These are phyloP conservation scores for Podospora anserina DNA, from an alignment of 495 filamentous ascomycete genomes.

Conservation along the genomic window DNA sequence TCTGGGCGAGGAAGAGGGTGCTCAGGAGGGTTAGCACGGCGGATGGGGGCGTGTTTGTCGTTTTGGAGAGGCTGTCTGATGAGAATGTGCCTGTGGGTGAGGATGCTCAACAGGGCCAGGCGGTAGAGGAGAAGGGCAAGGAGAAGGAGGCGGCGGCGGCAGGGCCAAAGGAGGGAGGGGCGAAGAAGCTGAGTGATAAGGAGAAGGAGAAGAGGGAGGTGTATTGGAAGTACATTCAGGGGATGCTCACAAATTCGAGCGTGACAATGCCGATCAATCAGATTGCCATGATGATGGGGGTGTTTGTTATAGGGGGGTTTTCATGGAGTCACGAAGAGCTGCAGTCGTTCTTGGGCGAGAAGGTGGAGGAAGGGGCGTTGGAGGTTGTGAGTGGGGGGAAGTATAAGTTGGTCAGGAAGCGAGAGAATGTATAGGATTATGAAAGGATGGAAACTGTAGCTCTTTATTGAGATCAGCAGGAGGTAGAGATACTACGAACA, in stretches of 20 bases:
- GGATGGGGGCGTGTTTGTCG: conserved; percentile 36
- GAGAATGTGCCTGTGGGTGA: conserved; percentile 21
- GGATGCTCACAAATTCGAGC: conserved; percentile 90
- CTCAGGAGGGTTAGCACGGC: conserved; percentile 54
- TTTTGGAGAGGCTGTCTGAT: conserved; percentile 40
- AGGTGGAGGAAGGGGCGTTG: conserved; percentile 67
- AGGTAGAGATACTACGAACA: too few species aligned
- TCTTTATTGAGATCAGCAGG: too few species aligned
- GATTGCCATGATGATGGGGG: conserved; percentile 90
- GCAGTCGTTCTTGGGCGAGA: conserved; percentile 69
- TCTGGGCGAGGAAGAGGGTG: conserved; percentile 81
- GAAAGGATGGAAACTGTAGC: too few species aligned
- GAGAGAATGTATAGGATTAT: background rate
- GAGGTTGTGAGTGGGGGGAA: conserved; percentile 66
- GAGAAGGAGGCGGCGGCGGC: background rate
- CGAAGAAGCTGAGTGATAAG: conserved; percentile 41
- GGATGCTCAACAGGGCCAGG: conserved; percentile 36
- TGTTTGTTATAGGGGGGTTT: conserved; percentile 83
- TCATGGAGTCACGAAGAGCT: conserved; percentile 72
- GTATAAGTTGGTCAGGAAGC: conserved; percentile 60
- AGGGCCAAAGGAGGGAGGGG: conserved; percentile 25
- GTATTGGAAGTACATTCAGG: conserved; percentile 86
- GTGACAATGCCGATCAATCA: conserved; percentile 69
- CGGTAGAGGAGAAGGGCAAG: background rate
- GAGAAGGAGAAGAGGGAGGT: conserved; percentile 74